Evolutionary conservation across 2,329 filamentous ascomycete genomes (phyloP).

Genomic region (Neospermospora avenae): DNA sequence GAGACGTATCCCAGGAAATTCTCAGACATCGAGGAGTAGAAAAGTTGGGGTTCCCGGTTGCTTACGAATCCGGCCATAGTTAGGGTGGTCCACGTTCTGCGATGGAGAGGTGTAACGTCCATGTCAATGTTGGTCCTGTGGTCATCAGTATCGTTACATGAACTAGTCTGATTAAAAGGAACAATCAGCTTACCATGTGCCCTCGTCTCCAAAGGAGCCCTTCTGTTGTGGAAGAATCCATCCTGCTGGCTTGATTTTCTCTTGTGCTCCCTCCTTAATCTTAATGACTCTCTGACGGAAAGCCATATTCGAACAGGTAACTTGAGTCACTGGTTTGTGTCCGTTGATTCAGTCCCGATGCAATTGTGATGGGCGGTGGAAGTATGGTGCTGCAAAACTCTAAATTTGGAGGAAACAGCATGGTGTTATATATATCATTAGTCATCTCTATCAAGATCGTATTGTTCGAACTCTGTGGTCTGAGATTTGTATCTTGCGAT

Average conservation of each 20-base stretch:
- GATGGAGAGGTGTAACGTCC: conserved; percentile 44
- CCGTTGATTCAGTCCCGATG: neutral
- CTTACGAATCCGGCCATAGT: conserved; percentile 39
- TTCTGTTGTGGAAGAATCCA: conserved; percentile 41
- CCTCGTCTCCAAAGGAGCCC: conserved; percentile 40
- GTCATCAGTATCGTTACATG: neutral
- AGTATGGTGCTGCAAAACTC: conserved; percentile 2
- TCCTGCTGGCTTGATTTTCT: conserved; percentile 37
- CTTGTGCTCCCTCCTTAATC: conserved; percentile 35
- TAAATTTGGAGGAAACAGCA: conserved; percentile 5
- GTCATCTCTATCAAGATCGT: conserved; percentile 5
- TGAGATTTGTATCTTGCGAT: conserved; percentile 24
- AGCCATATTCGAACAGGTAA: conserved; percentile 9
- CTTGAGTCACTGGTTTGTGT: neutral
- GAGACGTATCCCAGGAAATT: no score
- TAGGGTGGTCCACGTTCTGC: conserved; percentile 43
- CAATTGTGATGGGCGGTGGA: neutral
- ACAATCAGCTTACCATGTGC: conserved; percentile 27
- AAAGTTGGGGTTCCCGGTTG: no score
- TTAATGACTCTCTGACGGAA: conserved; percentile 29
- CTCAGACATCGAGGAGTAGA: no score
- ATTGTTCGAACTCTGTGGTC: neutral
- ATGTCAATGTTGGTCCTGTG: conserved; percentile 43
- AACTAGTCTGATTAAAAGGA: neutral
- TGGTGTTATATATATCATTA: conserved; percentile 24